Conservation (phyloP, 2,329 filamentous ascomycete species). For the Thermomyces lanuginosus region DNA sequence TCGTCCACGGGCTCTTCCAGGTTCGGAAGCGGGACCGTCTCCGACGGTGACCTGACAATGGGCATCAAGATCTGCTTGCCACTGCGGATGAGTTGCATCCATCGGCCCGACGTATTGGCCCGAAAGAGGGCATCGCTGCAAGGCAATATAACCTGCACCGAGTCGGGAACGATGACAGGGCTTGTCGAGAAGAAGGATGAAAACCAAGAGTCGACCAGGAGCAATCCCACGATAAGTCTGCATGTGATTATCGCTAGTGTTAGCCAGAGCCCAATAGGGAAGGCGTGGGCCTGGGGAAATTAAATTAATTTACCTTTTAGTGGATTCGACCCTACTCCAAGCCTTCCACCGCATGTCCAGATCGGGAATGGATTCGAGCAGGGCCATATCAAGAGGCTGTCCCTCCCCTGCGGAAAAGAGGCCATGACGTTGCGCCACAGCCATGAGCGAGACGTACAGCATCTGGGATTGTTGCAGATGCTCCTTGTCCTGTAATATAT, state of each 20-base stretch:
- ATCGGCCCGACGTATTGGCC: slow-evolving; percentile 22
- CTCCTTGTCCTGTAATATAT: slow-evolving; percentile 19
- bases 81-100: slow-evolving; percentile 21
- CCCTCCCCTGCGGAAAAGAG: slow-evolving; percentile 34
- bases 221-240: slow-evolving; percentile 30
- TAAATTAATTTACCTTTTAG: slow-evolving; percentile 25
- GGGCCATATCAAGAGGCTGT: slow-evolving; percentile 22
- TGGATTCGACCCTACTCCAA: slow-evolving; percentile 37
- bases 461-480: slow-evolving; percentile 34
- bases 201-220: slow-evolving; percentile 34
- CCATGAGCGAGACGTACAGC: slow-evolving; percentile 35
- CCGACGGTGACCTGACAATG: slow-evolving; percentile 19
- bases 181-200: slow-evolving; percentile 32
- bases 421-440: slow-evolving; percentile 33
- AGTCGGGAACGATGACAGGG: slow-evolving; percentile 31
- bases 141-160: slow-evolving; percentile 31
- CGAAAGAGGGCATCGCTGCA: slow-evolving; percentile 31
- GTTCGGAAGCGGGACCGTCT: slow-evolving; percentile 19
- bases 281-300: not conserved
- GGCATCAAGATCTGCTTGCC: slow-evolving; percentile 20
- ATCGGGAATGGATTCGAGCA: slow-evolving; percentile 29
- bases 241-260: not conserved
- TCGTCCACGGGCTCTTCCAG: slow-evolving; percentile 19
- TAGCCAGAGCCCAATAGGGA: not conserved
- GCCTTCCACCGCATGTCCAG: slow-evolving; percentile 35